Evolutionary conservation across 2,329 filamentous ascomycete genomes (phyloP).

Genomic region (Talaromyces marneffei): DNA sequence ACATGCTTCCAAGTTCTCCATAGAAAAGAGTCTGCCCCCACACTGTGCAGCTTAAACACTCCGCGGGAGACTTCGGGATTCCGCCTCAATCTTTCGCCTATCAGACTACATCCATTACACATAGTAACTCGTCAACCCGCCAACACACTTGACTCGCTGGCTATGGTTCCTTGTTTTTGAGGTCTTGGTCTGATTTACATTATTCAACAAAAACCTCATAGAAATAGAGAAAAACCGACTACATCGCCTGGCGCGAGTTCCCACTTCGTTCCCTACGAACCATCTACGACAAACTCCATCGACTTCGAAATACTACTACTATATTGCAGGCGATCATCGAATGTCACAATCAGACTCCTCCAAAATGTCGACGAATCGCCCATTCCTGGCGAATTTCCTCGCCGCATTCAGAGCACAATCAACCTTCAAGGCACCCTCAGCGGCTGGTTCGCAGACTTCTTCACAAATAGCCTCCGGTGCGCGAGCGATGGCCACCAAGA

Average conservation of each 20-base stretch:
- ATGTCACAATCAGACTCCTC: conserved; percentile 2
- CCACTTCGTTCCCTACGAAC: neutral
- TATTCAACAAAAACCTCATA: neutral
- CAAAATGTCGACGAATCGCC: conserved; percentile 59
- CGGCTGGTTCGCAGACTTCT: conserved; percentile 32
- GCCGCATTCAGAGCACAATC: conserved; percentile 62
- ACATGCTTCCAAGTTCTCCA: neutral
- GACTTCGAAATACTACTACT: neutral
- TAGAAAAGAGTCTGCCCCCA: neutral
- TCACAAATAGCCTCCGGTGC: conserved; percentile 37
- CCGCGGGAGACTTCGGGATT: conserved; percentile 9
- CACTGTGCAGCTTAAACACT: neutral
- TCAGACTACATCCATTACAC: neutral
- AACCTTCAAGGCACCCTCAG: conserved; percentile 48
- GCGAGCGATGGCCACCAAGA: conserved; percentile 46
- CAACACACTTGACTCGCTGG: neutral
- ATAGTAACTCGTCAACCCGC: neutral
- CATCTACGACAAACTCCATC: neutral
- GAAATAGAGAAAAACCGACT: neutral
- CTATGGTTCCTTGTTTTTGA: neutral
- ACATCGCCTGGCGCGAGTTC: neutral
- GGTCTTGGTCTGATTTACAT: neutral
- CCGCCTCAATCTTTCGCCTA: neutral
- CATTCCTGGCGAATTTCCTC: conserved; percentile 62
- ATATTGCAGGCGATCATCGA: neutral